phyloP scores from a whole-genome alignment of 169 alveolate species.

The Ichthyophthirius multifiliis region DNA sequence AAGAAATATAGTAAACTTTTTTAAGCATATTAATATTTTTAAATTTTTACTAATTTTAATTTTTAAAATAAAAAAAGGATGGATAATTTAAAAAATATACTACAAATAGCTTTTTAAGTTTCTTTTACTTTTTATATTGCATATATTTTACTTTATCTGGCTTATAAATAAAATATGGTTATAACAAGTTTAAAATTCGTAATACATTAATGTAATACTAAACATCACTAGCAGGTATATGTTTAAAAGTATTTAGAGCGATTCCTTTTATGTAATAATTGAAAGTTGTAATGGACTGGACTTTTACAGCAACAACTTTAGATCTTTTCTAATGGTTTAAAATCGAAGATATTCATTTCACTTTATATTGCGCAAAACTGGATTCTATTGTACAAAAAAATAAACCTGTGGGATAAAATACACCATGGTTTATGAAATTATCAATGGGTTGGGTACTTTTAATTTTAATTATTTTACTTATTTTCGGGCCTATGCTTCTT shows the following conservation, averaged over 20 bases:
- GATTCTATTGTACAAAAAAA: background rate
- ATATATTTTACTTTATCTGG: constrained; percentile 51
- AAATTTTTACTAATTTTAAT: too few species aligned
- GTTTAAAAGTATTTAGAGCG: constrained; percentile 52
- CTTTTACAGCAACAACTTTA: constrained; percentile 81
- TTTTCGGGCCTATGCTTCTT: constrained; percentile 59
- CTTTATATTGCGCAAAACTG: constrained; percentile 39
- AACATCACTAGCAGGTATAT: constrained; percentile 16
- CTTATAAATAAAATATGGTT: constrained; percentile 53
- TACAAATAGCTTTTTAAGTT: background rate
- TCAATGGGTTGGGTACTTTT: constrained; percentile 20
- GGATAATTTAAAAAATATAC: background rate
- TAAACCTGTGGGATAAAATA: constrained; percentile 9
- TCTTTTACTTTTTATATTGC: background rate
- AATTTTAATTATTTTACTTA: constrained; percentile 9
- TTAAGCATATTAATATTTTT: too few species aligned
- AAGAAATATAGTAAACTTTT: background rate
- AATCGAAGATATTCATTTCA: constrained; percentile 67
- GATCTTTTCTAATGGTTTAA: constrained; percentile 85
- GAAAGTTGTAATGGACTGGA: constrained; percentile 85
- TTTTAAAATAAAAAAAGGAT: background rate
- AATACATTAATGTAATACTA: constrained; percentile 2
- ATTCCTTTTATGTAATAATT: constrained; percentile 85
- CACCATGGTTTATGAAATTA: constrained; percentile 16
- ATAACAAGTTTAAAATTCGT: constrained; percentile 46